Evolutionary conservation across 306 rosid species (phyloP), one percentile per base, ranked within the genome.

Genomic region (Castanea crenata): DNA sequence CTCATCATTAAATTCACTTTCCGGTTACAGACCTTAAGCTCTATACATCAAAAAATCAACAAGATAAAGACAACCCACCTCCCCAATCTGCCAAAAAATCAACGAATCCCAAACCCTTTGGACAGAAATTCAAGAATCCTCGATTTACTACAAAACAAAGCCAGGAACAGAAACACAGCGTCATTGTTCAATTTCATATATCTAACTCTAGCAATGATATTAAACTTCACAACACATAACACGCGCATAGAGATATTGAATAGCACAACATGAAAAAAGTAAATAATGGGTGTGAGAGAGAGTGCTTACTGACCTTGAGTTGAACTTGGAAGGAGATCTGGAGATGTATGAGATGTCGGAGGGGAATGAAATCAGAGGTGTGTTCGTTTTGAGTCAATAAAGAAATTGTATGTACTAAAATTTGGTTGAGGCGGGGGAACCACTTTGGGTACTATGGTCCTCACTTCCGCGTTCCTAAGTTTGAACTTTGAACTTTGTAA

Each of bases 1-100:
- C 85, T 83, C 85, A 83, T 92, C 85, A 68, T 82, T 74, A 55
- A 75, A 81, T 69, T 75, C 65, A 74, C 46, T 71, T 38, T 0
- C 70, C 11, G 32, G 49, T 6, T 16, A 59, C 49, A 31, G 69
- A 82, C 85, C 55, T 58, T 55, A 73, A 61, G 69, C 29, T 57
- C 35, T 10, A 74, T 67, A 73, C 15, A 55, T 55, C 16, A 29
- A 34, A 75, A 10, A 12, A 12, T 49, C 16, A 1, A 49, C 16
- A 11, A 49, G 16, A 49, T 10, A 49, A 49, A 49, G 4, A 49
- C 14, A 55, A 34, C 77, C 81, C 70, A 78, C 29, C 56, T 41
- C 13, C 16, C 57, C 83, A 11, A 38, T 16, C n/a, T 19, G 64
- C 10, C 70, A 58, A 35, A 34, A 49, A 65, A 34, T 18, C 12